Percentiles rank a stretch among this genome's conserved stretches.
Conservation (phyloP, 495 filamentous ascomycete genomes). For the Hypoxylon intermedium region DNA sequence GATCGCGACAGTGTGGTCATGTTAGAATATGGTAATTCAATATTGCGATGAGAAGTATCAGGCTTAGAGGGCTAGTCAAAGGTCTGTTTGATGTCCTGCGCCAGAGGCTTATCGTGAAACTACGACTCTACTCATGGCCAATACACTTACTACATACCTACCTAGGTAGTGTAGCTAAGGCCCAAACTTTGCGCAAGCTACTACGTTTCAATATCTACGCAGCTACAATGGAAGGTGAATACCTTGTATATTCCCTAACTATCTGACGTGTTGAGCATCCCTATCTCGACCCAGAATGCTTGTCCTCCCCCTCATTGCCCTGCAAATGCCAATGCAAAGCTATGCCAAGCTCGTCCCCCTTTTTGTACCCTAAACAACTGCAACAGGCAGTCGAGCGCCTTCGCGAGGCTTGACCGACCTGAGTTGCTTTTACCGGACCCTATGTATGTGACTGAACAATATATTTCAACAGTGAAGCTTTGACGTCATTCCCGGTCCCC, state of each 20-base stretch:
- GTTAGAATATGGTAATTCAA: no score
- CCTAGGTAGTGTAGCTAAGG: no score
- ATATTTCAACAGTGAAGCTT: slow-evolving; percentile 24
- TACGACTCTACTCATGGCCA: no score
- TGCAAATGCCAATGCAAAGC: slow-evolving; percentile 25
- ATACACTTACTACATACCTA: no score
- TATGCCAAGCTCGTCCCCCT: slow-evolving; percentile 28
- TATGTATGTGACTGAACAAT: slow-evolving; percentile 19
- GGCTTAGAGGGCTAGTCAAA: no score
- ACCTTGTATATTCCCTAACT: slow-evolving; percentile 16
- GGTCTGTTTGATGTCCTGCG: no score
- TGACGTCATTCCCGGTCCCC: slow-evolving; percentile 23
- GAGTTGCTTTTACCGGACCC: not conserved
- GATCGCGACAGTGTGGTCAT: no score
- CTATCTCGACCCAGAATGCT: no score
- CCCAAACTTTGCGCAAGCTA: slow-evolving; percentile 21
- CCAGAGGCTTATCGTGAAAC: no score
- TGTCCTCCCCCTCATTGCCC: slow-evolving; percentile 4
- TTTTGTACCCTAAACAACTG: slow-evolving; percentile 4
- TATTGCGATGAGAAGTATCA: no score
- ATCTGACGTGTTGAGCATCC: no score
- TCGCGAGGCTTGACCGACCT: not conserved
- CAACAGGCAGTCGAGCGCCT: not conserved
- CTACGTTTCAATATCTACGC: slow-evolving; percentile 6
- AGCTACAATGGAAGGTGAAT: slow-evolving; percentile 1